These are phyloP conservation scores for Tephrocybe rancida DNA, from an alignment of 768 basidiomycete genomes.

Conservation along the genomic window DNA sequence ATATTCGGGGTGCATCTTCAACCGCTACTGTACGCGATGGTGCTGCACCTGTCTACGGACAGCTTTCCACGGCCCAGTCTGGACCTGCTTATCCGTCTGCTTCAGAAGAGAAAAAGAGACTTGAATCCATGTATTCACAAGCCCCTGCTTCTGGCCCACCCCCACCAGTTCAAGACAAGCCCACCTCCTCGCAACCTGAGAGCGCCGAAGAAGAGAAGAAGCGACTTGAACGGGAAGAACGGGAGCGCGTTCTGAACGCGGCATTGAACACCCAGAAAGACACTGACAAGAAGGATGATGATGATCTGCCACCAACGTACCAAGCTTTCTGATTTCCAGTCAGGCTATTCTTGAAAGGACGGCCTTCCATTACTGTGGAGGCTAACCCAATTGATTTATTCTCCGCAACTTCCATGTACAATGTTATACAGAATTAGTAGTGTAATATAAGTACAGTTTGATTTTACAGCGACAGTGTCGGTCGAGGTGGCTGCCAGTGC, in stretches of 20 bases:
- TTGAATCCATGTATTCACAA: slow-evolving; percentile 41
- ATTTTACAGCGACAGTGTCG: slow-evolving; percentile 8
- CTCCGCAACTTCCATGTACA: slow-evolving; percentile 2
- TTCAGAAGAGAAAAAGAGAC: slow-evolving; percentile 68
- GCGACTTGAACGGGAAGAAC: slow-evolving; percentile 65
- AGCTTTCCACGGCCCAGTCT: slow-evolving; percentile 14
- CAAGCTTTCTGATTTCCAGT: slow-evolving; percentile 32
- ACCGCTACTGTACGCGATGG: slow-evolving; percentile 34
- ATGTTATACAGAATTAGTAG: slow-evolving; percentile 13
- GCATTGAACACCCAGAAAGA: slow-evolving; percentile 10
- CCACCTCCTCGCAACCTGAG: slow-evolving; percentile 32
- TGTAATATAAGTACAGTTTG: slow-evolving; percentile 8
- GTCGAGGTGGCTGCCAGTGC: background rate
- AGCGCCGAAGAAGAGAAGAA: slow-evolving; percentile 68
- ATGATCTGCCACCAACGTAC: slow-evolving; percentile 51
- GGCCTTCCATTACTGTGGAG: background rate
- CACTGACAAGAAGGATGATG: slow-evolving; percentile 30
- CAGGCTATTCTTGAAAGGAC: background rate
- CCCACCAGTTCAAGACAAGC: slow-evolving; percentile 13
- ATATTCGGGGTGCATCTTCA: slow-evolving; percentile 43
- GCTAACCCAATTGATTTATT: too few relatives aligned
- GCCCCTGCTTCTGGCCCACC: slow-evolving; percentile 14
- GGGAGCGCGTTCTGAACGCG: slow-evolving; percentile 49
- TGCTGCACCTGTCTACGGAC: slow-evolving; percentile 31
- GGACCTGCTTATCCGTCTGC: slow-evolving; percentile 48